A percentile compares a stretch with the other conserved stretches of the same genome.
phyloP scores from a whole-genome alignment of 164 flowering plant species.

The Nelumbo lutea region DNA sequence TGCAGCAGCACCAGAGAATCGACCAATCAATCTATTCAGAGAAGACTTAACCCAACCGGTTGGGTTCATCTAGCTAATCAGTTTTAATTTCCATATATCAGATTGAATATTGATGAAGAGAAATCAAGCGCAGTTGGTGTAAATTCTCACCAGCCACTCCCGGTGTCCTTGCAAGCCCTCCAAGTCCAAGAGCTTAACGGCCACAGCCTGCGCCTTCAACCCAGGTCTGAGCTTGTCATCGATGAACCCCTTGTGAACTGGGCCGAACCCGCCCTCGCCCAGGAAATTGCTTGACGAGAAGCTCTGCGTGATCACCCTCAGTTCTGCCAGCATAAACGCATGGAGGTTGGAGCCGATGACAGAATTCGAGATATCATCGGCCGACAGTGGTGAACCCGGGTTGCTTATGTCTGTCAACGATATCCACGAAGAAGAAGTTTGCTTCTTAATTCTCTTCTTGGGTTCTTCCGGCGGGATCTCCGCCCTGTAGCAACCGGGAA shows the following conservation, averaged over 20 bases:
- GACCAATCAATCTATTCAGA: too few species aligned
- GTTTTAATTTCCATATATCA: too few species aligned
- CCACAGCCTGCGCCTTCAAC: conserved; percentile 58
- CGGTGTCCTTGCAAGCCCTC: conserved; percentile 82
- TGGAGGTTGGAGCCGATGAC: conserved; percentile 51
- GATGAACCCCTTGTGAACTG: conserved; percentile 72
- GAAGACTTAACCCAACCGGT: too few species aligned
- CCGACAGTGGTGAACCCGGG: conserved; percentile 35
- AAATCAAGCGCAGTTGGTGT: too few species aligned
- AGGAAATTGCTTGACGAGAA: conserved; percentile 49
- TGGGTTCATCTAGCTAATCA: too few species aligned
- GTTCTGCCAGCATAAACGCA: conserved; percentile 51
- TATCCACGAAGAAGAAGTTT: conserved; percentile 32
- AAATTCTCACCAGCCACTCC: conserved; percentile 81
- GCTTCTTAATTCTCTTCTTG: conserved; percentile 12
- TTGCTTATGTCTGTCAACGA: conserved; percentile 56
- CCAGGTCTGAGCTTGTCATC: conserved; percentile 59
- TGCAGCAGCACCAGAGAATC: too few species aligned
- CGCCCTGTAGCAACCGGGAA: conserved; percentile 28
- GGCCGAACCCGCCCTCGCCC: conserved; percentile 86
- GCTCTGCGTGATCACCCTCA: conserved; percentile 41
- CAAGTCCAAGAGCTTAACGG: conserved; percentile 69
- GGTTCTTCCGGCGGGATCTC: conserved; percentile 10
- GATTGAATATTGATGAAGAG: too few species aligned
- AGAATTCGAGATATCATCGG: conserved; percentile 53